Evolutionary conservation across 441 rosid species (phyloP), one percentile per base, ranked within the genome.

Genomic region (Croton setiger): DNA sequence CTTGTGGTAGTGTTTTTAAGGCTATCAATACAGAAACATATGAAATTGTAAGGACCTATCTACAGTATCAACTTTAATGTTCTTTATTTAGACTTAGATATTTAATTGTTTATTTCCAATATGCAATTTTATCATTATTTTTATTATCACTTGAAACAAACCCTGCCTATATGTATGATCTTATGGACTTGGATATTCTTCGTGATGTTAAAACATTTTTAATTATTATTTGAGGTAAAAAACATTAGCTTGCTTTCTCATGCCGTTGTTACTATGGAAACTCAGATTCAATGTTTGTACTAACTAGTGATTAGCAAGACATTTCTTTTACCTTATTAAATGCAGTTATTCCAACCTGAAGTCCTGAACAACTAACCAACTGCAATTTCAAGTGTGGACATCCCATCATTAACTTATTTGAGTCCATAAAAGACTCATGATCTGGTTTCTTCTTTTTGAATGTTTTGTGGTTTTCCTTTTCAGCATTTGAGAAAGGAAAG

Each of bases 1-100:
- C 99, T 20, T 94, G 97, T 73, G 99, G 97, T 75, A 74, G 90
- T 64, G 99, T 94, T 66, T 94, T 85, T 82, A 91, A 86, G 77
- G 99, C 97, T 72, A 72, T 91, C 68, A 87, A 88, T 77, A 76
- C 72, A 27, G 96, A 90, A 76, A 84, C 96, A 18, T 77, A 74
- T 67, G 97, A 94, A 79, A 84, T 75, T 76, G 97, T 93, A 79
- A 78, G 94, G 66, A 76, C 35, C 68, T 67, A 45, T 7, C 43
- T 57, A 21, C 37, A 7, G 39, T 20, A 54, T 21, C 49, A 10
- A n/a, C 52, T 39, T 64, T 35, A 15, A 23, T 10, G 18, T 35
- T 35, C 53, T 68, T 54, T 13, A 35, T 68, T 59, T 27, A 48
- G 49, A 15, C 33, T 58, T 20, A 23, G 12, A 13, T 18, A 18